phyloP scores from a whole-genome alignment of 495 filamentous ascomycete species.

The Staphylotrichum longicolle region DNA sequence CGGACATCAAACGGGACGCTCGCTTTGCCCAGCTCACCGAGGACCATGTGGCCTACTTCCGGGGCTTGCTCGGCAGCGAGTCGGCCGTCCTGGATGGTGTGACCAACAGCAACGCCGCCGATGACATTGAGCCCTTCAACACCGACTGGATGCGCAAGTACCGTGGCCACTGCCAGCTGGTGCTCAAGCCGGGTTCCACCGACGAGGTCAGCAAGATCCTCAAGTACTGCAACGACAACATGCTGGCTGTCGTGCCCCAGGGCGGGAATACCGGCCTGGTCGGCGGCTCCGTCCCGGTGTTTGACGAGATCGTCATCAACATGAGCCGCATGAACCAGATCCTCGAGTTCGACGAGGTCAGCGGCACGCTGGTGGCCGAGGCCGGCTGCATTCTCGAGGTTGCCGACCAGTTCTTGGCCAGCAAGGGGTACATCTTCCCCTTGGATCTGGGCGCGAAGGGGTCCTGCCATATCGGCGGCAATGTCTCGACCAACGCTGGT shows the following conservation, averaged over 20 bases:
- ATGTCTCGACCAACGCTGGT: conserved; percentile 94
- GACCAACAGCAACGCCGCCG: conserved; percentile 59
- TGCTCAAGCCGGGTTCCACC: conserved; percentile 78
- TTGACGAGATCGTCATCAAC: conserved; percentile 95
- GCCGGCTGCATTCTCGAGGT: conserved; percentile 88
- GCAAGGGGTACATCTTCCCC: conserved; percentile 82
- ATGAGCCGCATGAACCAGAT: conserved; percentile 86
- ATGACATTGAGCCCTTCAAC: conserved; percentile 91
- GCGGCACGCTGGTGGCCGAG: conserved; percentile 85
- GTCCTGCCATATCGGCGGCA: conserved; percentile 96
- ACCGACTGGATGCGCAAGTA: conserved; percentile 99
- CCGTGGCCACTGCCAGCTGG: conserved; percentile 80
- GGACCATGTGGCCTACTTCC: conserved; percentile 80
- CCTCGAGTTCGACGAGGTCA: conserved; percentile 84
- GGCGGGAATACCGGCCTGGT: conserved; percentile 96
- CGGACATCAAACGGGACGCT: conserved; percentile 72
- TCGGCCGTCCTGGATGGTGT: conserved; percentile 84
- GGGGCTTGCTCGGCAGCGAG: conserved; percentile 65
- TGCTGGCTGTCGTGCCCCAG: conserved; percentile 93
- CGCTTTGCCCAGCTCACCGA: conserved; percentile 67
- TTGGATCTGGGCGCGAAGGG: conserved; percentile 96
- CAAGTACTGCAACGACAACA: conserved; percentile 88
- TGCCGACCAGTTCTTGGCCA: conserved; percentile 77
- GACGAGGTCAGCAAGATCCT: conserved; percentile 85
- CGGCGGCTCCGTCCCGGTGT: conserved; percentile 90